A percentile compares a stretch with the other conserved stretches of the same genome.
Conservation (phyloP, 306 rosid genomes). For the Geum urbanum region DNA sequence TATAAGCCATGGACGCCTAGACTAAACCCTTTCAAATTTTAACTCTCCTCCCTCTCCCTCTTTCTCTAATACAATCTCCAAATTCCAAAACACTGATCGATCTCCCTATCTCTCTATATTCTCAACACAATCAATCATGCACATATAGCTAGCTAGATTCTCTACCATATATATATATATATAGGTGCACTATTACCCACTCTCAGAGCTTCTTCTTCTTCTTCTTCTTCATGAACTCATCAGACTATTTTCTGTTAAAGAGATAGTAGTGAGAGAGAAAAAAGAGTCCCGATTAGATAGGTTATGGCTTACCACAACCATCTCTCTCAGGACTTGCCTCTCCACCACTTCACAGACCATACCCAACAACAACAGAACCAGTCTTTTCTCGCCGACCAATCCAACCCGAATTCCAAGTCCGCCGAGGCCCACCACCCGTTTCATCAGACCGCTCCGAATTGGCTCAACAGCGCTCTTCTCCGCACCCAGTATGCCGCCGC, state of each 20-base stretch:
- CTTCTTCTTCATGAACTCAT: background rate
- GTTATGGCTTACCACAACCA: slow-evolving; percentile 81
- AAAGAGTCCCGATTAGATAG: background rate
- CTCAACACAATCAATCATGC: background rate
- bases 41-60: slow-evolving; percentile 13
- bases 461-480: slow-evolving; percentile 97
- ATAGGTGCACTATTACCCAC: slow-evolving; percentile 17
- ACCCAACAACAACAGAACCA: slow-evolving; percentile 34
- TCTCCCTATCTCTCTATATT: background rate
- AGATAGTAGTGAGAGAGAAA: background rate
- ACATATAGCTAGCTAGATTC: background rate
- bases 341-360: slow-evolving; percentile 67
- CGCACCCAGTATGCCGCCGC: slow-evolving; percentile 48
- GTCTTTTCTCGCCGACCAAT: slow-evolving; percentile 28
- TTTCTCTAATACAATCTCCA: background rate
- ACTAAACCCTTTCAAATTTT: slow-evolving; percentile 16
- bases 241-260: background rate
- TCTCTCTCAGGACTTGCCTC: slow-evolving; percentile 65
- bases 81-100: background rate
- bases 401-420: slow-evolving; percentile 44
- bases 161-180: background rate
- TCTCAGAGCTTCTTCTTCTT: background rate
- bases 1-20: slow-evolving; percentile 2
- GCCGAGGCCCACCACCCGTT: slow-evolving; percentile 39
- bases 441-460: slow-evolving; percentile 77